Evolutionary conservation across 225 moss, liverwort and hornwort genomes (phyloP).

Genomic region (Climacium dendroides): DNA sequence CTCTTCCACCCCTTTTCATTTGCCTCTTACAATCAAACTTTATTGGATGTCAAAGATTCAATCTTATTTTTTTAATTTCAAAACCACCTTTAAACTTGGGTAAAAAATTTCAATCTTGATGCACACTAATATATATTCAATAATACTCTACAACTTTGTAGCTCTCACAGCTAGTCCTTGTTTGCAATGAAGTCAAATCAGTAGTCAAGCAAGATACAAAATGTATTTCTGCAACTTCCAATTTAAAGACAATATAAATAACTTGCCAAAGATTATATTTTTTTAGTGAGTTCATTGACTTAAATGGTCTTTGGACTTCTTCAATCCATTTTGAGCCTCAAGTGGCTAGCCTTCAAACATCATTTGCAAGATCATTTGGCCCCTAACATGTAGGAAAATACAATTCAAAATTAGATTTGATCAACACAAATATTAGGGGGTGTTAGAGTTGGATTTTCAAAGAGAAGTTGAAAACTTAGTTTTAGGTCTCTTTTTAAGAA

Average conservation of each 20-base stretch:
- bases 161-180: no score
- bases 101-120: not conserved
- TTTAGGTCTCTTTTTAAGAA: not conserved
- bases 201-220: fast-evolving
- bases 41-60: not conserved
- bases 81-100: not conserved
- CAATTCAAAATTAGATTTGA: not conserved
- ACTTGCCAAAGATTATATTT: fast-evolving
- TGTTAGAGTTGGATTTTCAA: fast-evolving
- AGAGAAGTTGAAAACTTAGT: fast-evolving
- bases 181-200: not conserved
- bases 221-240: not conserved
- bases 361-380: not conserved
- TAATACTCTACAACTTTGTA: not conserved
- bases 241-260: not conserved
- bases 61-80: not conserved
- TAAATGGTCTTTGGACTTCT: no score
- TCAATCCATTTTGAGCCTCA: not conserved
- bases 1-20: fast-evolving
- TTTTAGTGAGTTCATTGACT: fast-evolving
- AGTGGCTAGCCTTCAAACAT: not conserved
- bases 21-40: not conserved
- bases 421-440: not conserved
- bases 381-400: fast-evolving
- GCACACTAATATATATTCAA: fast-evolving